Percentiles rank a stretch among this genome's conserved stretches.
Conservation (phyloP, 257 asterid species). For the Marsdenia floribunda region DNA sequence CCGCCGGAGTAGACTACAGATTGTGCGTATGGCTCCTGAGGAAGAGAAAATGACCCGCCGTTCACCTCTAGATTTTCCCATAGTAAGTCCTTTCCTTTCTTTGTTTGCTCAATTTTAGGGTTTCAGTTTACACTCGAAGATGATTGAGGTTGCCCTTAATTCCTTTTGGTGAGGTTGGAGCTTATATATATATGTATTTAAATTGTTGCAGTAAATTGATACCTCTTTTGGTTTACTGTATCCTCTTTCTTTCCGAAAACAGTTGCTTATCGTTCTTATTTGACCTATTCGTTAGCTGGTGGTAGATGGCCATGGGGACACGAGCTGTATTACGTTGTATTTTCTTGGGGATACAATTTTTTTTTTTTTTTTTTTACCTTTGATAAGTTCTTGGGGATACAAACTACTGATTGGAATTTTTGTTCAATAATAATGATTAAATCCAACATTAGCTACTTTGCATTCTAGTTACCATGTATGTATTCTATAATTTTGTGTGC, state of each 20-base stretch:
- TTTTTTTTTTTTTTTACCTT: too few relatives aligned
- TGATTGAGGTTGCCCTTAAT: neutral
- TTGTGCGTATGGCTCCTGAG: constrained; percentile 90
- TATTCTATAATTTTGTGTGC: neutral
- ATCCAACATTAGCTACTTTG: neutral
- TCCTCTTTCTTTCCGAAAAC: too few relatives aligned
- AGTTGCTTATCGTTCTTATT: too few relatives aligned
- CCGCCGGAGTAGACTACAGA: constrained; percentile 32
- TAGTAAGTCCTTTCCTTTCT: constrained; percentile 30
- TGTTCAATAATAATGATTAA: neutral
- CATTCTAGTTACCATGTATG: neutral
- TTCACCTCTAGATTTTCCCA: constrained; percentile 84
- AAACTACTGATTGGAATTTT: neutral
- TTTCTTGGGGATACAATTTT: neutral
- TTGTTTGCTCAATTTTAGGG: neutral
- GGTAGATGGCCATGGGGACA: neutral
- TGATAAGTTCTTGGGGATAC: neutral
- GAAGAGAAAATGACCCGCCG: constrained; percentile 95
- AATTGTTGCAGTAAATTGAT: neutral
- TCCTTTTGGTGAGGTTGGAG: neutral
- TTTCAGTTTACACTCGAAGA: neutral
- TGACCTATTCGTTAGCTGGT: neutral
- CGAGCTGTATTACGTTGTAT: neutral
- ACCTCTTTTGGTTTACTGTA: neutral
- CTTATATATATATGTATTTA: neutral